Evolutionary conservation across 2,329 filamentous ascomycete species (phyloP).

Genomic region (Colletotrichum scovillei): DNA sequence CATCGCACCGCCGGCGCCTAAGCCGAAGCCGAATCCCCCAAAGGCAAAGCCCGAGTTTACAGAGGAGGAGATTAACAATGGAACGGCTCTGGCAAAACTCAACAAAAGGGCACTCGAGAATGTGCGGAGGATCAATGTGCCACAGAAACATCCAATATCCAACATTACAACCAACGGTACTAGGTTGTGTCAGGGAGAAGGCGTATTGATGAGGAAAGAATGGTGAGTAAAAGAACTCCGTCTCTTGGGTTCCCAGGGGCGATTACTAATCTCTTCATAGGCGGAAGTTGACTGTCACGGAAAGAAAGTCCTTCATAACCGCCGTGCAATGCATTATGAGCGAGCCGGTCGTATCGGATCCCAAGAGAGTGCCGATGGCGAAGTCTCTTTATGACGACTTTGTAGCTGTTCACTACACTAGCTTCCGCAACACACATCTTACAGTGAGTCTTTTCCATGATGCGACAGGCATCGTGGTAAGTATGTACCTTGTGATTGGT

Average conservation of each 20-base stretch:
- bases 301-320: slow-evolving; percentile 40
- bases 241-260: neutral
- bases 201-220: slow-evolving; percentile 14
- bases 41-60: neutral
- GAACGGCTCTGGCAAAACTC: slow-evolving; percentile 9
- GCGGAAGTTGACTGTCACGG: slow-evolving; percentile 37
- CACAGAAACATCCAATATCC: neutral
- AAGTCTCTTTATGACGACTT: slow-evolving; percentile 40
- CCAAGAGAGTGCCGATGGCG: slow-evolving; percentile 33
- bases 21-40: neutral
- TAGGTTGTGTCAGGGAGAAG: neutral
- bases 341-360: slow-evolving; percentile 35
- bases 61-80: slow-evolving; percentile 17
- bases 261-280: neutral
- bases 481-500: too few relatives aligned
- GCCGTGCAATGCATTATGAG: slow-evolving; percentile 43
- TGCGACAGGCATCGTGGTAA: too few relatives aligned
- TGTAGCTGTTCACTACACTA: slow-evolving; percentile 36
- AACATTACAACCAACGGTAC: neutral
- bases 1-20: neutral
- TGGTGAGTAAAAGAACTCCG: neutral
- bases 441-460: slow-evolving; percentile 12
- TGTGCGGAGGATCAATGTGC: neutral
- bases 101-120: slow-evolving; percentile 8
- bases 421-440: slow-evolving; percentile 20